phyloP scores from a whole-genome alignment of 176 grass and related monocot species.

The Aegilops speltoides region DNA sequence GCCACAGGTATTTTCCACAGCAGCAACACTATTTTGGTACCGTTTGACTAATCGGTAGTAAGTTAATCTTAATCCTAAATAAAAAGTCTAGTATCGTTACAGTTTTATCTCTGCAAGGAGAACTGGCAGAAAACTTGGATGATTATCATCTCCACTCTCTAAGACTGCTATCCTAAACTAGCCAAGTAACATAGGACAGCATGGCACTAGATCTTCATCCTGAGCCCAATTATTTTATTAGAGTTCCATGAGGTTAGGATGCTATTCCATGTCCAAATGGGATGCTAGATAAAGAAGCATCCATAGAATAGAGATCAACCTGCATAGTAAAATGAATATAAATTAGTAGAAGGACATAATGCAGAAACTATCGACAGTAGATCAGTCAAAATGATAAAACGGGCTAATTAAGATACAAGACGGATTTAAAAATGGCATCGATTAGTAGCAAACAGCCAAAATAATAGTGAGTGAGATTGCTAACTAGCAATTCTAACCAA shows the following conservation, averaged over 20 bases:
- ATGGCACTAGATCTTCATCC: constrained; percentile 46
- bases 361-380: background rate
- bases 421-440: background rate
- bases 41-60: constrained; percentile 24
- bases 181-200: constrained; percentile 31
- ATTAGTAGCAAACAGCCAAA: background rate
- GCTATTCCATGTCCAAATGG: constrained; percentile 32
- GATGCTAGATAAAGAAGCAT: constrained; percentile 35
- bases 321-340: constrained; percentile 30
- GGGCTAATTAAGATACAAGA: background rate
- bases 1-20: constrained; percentile 13
- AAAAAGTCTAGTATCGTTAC: constrained; percentile 36
- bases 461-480: background rate
- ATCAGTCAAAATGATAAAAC: background rate
- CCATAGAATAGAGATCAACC: constrained; percentile 43
- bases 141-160: constrained; percentile 36
- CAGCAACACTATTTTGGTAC: background rate
- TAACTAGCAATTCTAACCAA: background rate
- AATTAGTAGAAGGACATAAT: constrained; percentile 15
- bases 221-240: constrained; percentile 34
- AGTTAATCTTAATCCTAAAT: constrained; percentile 30
- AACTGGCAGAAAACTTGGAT: constrained; percentile 25
- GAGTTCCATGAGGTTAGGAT: constrained; percentile 31
- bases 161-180: constrained; percentile 37
- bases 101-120: constrained; percentile 38